A percentile compares a stretch with the other conserved stretches of the same genome.
Conservation (phyloP, 164 flowering plant species). For the Vitis riparia region DNA sequence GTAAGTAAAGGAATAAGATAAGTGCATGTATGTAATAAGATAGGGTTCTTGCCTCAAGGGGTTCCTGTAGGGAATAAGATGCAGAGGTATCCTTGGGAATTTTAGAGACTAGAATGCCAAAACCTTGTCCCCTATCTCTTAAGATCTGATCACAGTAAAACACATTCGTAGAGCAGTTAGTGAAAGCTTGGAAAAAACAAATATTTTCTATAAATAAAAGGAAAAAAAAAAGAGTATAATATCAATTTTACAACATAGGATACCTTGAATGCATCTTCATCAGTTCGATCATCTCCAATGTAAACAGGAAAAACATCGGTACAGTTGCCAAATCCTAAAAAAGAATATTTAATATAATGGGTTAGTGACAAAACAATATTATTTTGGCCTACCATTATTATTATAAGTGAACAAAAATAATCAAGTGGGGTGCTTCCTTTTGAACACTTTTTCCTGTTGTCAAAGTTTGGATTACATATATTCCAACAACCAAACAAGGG, state of each 20-base stretch:
- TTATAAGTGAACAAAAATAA: neutral
- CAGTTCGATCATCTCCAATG: slow-evolving; percentile 76
- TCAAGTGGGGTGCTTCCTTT: neutral
- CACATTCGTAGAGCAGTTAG: too few species aligned
- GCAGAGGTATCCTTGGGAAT: slow-evolving; percentile 67
- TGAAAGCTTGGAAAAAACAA: too few species aligned
- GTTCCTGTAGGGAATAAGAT: slow-evolving; percentile 65
- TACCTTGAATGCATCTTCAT: slow-evolving; percentile 88
- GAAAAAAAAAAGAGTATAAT: neutral
- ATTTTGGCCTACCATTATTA: neutral
- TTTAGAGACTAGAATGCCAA: slow-evolving; percentile 73
- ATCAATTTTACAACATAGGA: slow-evolving; percentile 8
- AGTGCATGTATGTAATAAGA: neutral
- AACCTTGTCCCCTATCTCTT: slow-evolving; percentile 68
- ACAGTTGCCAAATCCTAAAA: slow-evolving; percentile 52
- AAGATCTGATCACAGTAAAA: slow-evolving; percentile 32
- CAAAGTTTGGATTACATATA: neutral
- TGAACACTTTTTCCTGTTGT: neutral
- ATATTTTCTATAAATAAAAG: neutral
- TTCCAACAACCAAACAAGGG: neutral
- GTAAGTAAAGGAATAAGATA: neutral
- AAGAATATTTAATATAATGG: neutral
- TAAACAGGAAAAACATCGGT: slow-evolving; percentile 65
- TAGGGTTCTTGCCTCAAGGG: slow-evolving; percentile 44
- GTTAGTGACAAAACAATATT: slow-evolving; percentile 3